These are phyloP conservation scores for Fusarium praegraminearum DNA, from an alignment of 2,329 filamentous ascomycete species.

Conservation along the genomic window DNA sequence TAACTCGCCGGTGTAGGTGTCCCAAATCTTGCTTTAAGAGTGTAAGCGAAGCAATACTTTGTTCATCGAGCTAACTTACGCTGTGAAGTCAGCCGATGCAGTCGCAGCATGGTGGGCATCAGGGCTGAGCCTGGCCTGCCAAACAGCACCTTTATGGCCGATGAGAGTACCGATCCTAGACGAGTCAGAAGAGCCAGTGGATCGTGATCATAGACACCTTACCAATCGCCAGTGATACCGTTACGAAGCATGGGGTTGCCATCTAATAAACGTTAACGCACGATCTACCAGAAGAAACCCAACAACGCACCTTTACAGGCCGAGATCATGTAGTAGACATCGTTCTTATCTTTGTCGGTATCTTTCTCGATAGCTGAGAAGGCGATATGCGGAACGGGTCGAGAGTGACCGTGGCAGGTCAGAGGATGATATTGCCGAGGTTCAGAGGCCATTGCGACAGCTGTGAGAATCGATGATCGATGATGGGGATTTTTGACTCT, in stretches of 20 bases:
- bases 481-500: slow-evolving; percentile 1
- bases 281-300: slow-evolving; percentile 20
- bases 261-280: slow-evolving; percentile 66
- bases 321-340: slow-evolving; percentile 91
- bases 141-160: slow-evolving; percentile 97
- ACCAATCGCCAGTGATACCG: slow-evolving; percentile 95
- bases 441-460: slow-evolving; percentile 53
- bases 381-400: slow-evolving; percentile 89
- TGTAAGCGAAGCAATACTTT: slow-evolving; percentile 45
- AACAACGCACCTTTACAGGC: slow-evolving; percentile 80
- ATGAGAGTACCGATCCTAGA: slow-evolving; percentile 95
- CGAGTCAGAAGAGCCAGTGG: slow-evolving; percentile 31
- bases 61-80: slow-evolving; percentile 65
- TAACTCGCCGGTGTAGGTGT: slow-evolving; percentile 92
- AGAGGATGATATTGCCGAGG: slow-evolving; percentile 79
- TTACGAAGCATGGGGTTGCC: slow-evolving; percentile 98
- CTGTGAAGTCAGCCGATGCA: slow-evolving; percentile 94
- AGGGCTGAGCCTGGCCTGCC: slow-evolving; percentile 91
- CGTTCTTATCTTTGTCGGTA: slow-evolving; percentile 82
- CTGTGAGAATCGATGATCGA: slow-evolving; percentile 4
- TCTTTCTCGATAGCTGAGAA: slow-evolving; percentile 90
- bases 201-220: slow-evolving; percentile 45
- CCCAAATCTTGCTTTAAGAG: slow-evolving; percentile 87
- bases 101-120: slow-evolving; percentile 92
- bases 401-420: slow-evolving; percentile 94